Conservation (phyloP, 2,329 filamentous ascomycete species). For the Fonsecaea pedrosoi region DNA sequence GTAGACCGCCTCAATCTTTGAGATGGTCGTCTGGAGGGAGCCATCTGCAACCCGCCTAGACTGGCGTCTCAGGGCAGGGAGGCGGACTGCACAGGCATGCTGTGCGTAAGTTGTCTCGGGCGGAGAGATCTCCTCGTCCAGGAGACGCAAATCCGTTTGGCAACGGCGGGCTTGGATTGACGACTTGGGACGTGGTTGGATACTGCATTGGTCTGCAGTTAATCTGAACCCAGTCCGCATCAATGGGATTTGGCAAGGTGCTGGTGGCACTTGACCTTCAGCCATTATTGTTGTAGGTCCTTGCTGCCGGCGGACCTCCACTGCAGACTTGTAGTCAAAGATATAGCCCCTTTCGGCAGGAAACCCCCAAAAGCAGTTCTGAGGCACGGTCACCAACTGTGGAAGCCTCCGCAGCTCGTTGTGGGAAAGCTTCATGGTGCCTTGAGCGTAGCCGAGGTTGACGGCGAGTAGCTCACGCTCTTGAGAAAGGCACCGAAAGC, state of each 20-base stretch:
- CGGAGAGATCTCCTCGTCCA: constrained; percentile 16
- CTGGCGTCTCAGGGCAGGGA: constrained; percentile 11
- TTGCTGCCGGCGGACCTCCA: constrained; percentile 13
- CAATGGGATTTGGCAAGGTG: not conserved
- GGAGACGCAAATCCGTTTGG: constrained; percentile 5
- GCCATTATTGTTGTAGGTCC: not conserved
- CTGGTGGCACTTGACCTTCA: not conserved
- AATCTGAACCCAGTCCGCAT: constrained; percentile 7
- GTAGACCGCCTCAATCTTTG: constrained; percentile 12
- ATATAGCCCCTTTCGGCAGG: not conserved
- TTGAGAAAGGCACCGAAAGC: constrained; percentile 31
- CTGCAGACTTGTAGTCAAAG: constrained; percentile 21
- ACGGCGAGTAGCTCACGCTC: constrained; percentile 30
- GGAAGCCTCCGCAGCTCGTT: constrained; percentile 19
- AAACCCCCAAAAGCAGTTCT: constrained; percentile 27
- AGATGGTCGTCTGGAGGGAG: constrained; percentile 4
- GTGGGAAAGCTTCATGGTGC: constrained; percentile 16
- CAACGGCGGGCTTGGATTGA: constrained; percentile 25
- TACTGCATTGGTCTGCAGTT: constrained; percentile 8
- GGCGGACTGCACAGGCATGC: constrained; percentile 22
- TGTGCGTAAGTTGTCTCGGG: constrained; percentile 29
- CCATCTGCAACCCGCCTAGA: not conserved
- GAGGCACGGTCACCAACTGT: constrained; percentile 19
- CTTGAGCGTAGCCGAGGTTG: constrained; percentile 9
- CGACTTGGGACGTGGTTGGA: constrained; percentile 11